These are phyloP conservation scores for Trichoderma sp. DNA, from an alignment of 2,329 filamentous ascomycete genomes.

Conservation along the genomic window DNA sequence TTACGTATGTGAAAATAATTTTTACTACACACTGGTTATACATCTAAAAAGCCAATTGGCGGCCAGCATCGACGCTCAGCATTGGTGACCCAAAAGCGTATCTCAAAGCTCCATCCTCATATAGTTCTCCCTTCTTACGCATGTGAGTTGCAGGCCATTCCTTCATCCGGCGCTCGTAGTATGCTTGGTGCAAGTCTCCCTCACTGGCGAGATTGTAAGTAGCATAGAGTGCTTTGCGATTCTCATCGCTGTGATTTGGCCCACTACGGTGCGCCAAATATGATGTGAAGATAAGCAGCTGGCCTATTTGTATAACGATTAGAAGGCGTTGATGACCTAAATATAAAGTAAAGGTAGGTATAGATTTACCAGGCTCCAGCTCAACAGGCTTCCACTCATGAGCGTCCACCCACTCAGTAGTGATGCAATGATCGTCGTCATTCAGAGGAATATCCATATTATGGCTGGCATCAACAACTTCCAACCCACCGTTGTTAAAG, in stretches of 20 bases:
- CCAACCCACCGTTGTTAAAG: background rate
- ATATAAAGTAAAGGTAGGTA: accelerated
- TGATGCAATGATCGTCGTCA: background rate
- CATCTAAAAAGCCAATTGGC: slow-evolving; percentile 1
- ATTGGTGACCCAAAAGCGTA: slow-evolving; percentile 15
- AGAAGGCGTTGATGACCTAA: accelerated
- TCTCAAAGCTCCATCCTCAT: slow-evolving; percentile 16
- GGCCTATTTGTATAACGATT: background rate
- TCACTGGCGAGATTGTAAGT: slow-evolving; percentile 1
- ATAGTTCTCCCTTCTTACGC: background rate
- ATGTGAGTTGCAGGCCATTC: slow-evolving; percentile 13
- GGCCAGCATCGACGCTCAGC: slow-evolving; percentile 17
- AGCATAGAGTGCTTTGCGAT: slow-evolving; percentile 18
- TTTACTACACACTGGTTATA: background rate
- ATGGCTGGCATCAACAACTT: slow-evolving; percentile 16
- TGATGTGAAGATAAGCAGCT: slow-evolving; percentile 14
- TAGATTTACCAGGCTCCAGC: background rate
- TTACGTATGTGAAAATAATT: background rate
- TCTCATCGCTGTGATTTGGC: slow-evolving; percentile 2
- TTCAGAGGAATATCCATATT: slow-evolving; percentile 15
- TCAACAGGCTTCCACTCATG: slow-evolving; percentile 18
- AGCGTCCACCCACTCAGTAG: background rate
- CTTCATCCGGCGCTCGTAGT: slow-evolving; percentile 4
- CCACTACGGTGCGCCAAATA: slow-evolving; percentile 14
- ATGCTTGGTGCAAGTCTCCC: slow-evolving; percentile 2